Evolutionary conservation across 2,329 filamentous ascomycete species (phyloP).

Genomic region (Ophiognomonia clavigignenti-juglandacearum): DNA sequence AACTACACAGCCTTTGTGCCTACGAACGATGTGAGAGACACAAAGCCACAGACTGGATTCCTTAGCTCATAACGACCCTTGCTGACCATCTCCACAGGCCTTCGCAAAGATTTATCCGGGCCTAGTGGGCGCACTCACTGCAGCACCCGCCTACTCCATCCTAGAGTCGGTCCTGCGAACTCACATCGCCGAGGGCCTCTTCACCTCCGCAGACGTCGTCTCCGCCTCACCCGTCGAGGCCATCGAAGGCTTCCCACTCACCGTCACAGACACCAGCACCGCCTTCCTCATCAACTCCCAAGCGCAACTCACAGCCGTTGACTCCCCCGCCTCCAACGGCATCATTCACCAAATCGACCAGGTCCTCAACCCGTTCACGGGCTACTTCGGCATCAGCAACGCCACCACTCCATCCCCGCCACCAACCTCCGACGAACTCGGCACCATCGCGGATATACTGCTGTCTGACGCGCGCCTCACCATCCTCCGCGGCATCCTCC

Average conservation of each 20-base stretch:
- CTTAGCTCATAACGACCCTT: background rate
- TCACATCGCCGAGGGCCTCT: conserved; percentile 1
- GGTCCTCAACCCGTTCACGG: conserved; percentile 8
- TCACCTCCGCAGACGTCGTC: conserved; percentile 1
- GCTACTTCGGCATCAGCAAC: conserved; percentile 9
- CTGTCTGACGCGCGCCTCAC: background rate
- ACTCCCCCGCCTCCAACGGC: conserved; percentile 3
- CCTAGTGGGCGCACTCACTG: background rate
- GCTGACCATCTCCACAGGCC: background rate
- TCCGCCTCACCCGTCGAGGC: conserved; percentile 1
- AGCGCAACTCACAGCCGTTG: conserved; percentile 2
- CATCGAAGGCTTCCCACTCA: conserved; percentile 3
- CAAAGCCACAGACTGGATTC: background rate
- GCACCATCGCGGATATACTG: conserved; percentile 1
- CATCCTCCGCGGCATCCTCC: conserved; percentile 1
- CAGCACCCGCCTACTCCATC: conserved; percentile 3
- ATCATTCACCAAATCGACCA: conserved; percentile 9
- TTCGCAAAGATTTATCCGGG: conserved; percentile 2
- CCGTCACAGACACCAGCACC: background rate
- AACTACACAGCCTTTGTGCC: conserved; percentile 8
- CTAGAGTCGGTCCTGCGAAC: conserved; percentile 7
- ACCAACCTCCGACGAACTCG: background rate
- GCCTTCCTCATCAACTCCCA: conserved; percentile 5
- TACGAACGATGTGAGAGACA: conserved; percentile 3
- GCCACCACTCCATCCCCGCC: background rate